Evolutionary conservation across 768 basidiomycete species (phyloP).

Genomic region (Termitomyces eurrhizus): DNA sequence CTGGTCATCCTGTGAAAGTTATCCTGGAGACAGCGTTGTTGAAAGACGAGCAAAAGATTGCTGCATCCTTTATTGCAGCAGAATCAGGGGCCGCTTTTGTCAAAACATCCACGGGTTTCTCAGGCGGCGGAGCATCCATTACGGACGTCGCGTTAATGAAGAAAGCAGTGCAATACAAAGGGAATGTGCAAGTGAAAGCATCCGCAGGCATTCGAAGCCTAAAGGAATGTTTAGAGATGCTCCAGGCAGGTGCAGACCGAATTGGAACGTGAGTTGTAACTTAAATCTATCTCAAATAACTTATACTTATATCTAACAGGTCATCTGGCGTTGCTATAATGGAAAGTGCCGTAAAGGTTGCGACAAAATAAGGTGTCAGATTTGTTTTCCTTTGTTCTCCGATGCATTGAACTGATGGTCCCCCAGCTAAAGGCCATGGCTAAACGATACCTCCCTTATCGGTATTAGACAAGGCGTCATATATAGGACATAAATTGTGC

Average conservation of each 20-base stretch:
- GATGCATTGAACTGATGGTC: neutral
- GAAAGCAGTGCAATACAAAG: constrained; percentile 32
- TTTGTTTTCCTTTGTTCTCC: neutral
- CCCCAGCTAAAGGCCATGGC: neutral
- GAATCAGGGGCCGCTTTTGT: constrained; percentile 50
- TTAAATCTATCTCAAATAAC: neutral
- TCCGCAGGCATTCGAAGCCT: constrained; percentile 48
- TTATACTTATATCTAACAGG: constrained; percentile 11
- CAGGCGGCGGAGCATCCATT: constrained; percentile 40
- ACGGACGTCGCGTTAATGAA: constrained; percentile 44
- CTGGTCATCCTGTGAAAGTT: constrained; percentile 39
- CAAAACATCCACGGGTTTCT: constrained; percentile 54
- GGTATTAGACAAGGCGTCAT: constrained; percentile 7
- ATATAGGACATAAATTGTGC: constrained; percentile 23
- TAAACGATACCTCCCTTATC: neutral
- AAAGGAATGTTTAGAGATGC: constrained; percentile 43
- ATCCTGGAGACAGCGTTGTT: constrained; percentile 51
- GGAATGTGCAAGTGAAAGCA: constrained; percentile 44
- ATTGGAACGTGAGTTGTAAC: constrained; percentile 47
- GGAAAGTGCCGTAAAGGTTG: constrained; percentile 1
- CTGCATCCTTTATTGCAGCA: constrained; percentile 41
- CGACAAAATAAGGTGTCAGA: constrained; percentile 13
- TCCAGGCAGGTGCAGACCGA: constrained; percentile 46
- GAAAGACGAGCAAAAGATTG: constrained; percentile 40
- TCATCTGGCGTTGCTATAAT: constrained; percentile 21